phyloP scores from a whole-genome alignment of 768 basidiomycete species.

The Lactarius evosmus region DNA sequence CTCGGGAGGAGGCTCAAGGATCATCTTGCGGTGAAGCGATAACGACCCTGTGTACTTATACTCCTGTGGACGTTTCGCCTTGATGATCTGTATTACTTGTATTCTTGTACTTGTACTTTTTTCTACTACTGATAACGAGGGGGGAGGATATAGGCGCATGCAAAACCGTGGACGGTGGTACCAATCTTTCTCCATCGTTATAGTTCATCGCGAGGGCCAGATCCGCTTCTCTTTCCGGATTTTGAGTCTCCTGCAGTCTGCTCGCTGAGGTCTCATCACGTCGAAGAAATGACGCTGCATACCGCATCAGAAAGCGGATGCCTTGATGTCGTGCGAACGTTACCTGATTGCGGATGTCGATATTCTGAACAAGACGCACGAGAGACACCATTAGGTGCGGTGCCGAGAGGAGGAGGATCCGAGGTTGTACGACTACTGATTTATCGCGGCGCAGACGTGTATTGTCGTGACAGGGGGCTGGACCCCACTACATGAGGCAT shows the following conservation, averaged over 20 bases:
- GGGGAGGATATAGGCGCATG: not conserved
- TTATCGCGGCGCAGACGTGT: no score
- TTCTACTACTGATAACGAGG: not conserved
- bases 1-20: slow-evolving; percentile 21
- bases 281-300: no score
- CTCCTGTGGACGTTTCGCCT: not conserved
- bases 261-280: no score
- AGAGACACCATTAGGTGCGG: no score
- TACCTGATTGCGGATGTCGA: no score
- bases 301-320: no score
- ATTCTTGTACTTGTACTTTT: not conserved
- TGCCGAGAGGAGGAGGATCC: no score
- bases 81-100: not conserved
- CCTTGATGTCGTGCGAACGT: no score
- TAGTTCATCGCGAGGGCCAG: not conserved
- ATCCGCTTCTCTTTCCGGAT: not conserved
- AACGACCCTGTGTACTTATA: not conserved
- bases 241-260: no score
- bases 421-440: no score
- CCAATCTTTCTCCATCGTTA: not conserved
- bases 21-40: slow-evolving; percentile 10
- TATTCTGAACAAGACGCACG: no score
- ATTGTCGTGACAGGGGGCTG: no score
- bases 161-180: not conserved
- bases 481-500: not conserved